phyloP scores from a whole-genome alignment of 202 grass and related monocot species.

The Setaria italica region DNA sequence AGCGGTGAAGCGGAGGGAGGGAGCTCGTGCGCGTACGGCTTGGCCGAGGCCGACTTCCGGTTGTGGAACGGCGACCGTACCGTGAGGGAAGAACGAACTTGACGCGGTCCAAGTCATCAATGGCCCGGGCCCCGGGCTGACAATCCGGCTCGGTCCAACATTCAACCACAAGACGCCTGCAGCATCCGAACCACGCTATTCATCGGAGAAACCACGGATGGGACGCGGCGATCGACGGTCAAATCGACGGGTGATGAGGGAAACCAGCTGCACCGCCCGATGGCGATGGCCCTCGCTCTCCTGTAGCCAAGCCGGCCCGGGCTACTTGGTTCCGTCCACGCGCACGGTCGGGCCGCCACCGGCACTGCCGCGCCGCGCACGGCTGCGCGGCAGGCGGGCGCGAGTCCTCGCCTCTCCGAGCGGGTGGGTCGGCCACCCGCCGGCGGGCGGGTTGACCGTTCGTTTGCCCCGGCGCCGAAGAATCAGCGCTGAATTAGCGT shows the following conservation, averaged over 20 bases:
- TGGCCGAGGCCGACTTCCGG: neutral
- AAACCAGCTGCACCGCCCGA: neutral
- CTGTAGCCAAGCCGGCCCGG: neutral
- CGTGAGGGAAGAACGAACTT: neutral
- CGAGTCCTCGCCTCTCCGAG: too few species aligned
- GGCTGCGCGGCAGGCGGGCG: too few species aligned
- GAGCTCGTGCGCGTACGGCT: neutral
- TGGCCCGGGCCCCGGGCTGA: neutral
- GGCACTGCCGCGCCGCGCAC: too few species aligned
- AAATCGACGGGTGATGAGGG: neutral
- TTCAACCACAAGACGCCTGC: constrained; percentile 38
- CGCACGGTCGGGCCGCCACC: neutral
- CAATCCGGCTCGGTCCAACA: neutral
- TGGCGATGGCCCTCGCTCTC: neutral
- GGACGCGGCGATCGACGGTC: neutral
- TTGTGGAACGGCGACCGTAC: neutral
- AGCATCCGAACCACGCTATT: constrained; percentile 1
- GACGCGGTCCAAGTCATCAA: constrained; percentile 44
- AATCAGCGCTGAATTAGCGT: constrained; percentile 22
- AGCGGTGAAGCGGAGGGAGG: neutral
- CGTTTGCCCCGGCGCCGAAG: neutral
- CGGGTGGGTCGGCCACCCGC: neutral
- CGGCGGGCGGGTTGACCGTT: neutral
- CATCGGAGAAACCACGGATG: neutral
- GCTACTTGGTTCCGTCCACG: neutral